phyloP scores from a whole-genome alignment of 768 basidiomycete species.

The Mycena albidolilacea region DNA sequence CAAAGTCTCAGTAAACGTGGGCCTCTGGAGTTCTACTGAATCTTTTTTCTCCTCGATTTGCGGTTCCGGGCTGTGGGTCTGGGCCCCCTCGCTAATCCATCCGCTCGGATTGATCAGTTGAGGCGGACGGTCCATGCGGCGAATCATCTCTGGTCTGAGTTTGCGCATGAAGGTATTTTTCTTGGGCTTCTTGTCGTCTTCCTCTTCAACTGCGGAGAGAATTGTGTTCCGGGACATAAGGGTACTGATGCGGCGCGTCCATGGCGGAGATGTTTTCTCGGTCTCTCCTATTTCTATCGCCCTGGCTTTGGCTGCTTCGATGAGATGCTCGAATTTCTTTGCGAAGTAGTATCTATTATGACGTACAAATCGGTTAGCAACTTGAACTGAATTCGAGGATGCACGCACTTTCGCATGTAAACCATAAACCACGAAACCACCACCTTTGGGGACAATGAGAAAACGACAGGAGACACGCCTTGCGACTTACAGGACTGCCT shows the following conservation, averaged over 20 bases:
- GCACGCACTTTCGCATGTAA: slow-evolving; percentile 75
- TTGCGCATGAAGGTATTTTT: slow-evolving; percentile 51
- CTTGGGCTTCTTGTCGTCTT: slow-evolving; percentile 39
- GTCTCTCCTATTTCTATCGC: slow-evolving; percentile 41
- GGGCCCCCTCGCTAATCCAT: slow-evolving; percentile 68
- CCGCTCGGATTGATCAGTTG: slow-evolving; percentile 83
- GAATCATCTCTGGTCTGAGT: slow-evolving; percentile 83
- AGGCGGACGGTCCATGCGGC: slow-evolving; percentile 77
- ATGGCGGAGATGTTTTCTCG: slow-evolving; percentile 42
- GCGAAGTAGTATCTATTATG: slow-evolving; percentile 78
- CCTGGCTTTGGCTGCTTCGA: slow-evolving; percentile 59
- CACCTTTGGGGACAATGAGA: slow-evolving; percentile 60
- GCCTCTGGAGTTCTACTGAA: not conserved
- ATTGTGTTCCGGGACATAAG: slow-evolving; percentile 50
- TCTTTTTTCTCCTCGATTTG: not conserved
- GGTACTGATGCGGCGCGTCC: slow-evolving; percentile 49
- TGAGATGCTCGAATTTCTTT: slow-evolving; percentile 72
- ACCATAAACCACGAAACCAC: slow-evolving; percentile 90
- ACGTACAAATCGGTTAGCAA: not conserved
- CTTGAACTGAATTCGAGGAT: not conserved
- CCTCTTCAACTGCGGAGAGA: slow-evolving; percentile 47
- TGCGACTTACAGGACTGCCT: slow-evolving; percentile 76
- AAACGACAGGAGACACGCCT: slow-evolving; percentile 16
- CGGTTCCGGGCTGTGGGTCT: slow-evolving; percentile 35
- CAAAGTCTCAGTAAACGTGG: slow-evolving; percentile 41